These are phyloP conservation scores for Cryptococcus sp. DNA, from an alignment of 1,284 basidiomycete species.

Conservation along the genomic window DNA sequence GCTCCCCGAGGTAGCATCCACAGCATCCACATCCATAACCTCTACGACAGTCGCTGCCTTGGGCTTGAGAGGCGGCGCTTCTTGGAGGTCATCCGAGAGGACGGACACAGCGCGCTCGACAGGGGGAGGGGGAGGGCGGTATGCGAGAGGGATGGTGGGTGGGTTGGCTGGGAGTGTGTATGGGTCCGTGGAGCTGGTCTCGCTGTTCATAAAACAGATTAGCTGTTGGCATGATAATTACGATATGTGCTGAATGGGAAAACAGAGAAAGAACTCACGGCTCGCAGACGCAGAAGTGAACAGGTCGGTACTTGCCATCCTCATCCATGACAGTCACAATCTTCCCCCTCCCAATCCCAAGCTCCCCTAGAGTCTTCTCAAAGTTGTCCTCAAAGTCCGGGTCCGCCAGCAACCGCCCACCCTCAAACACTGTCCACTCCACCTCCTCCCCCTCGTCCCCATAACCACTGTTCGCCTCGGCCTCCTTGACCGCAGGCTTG, in stretches of 20 bases:
- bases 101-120: too few species aligned
- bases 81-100: too few species aligned
- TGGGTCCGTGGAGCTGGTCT: conserved; percentile 4
- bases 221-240: neutral
- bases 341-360: conserved; percentile 53
- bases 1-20: too few species aligned
- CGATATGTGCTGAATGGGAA: neutral
- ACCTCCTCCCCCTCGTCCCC: conserved; percentile 41
- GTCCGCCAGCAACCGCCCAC: conserved; percentile 55
- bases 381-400: conserved; percentile 48
- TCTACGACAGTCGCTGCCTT: neutral
- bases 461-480: conserved; percentile 28
- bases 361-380: conserved; percentile 40
- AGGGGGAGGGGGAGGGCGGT: conserved; percentile 1
- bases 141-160: conserved; percentile 14
- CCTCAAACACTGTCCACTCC: conserved; percentile 83
- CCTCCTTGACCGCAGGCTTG: conserved; percentile 51
- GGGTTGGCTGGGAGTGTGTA: conserved; percentile 15
- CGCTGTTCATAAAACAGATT: conserved; percentile 1
- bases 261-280: conserved; percentile 58
- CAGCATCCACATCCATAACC: too few species aligned
- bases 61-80: neutral
- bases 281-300: conserved; percentile 66
- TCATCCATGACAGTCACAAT: conserved; percentile 71
- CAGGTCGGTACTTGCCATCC: conserved; percentile 69